Percentiles rank a stretch among this genome's conserved stretches.
phyloP scores from a whole-genome alignment of 345 rosid genomes.

The Eucalyptus leucophloia region DNA sequence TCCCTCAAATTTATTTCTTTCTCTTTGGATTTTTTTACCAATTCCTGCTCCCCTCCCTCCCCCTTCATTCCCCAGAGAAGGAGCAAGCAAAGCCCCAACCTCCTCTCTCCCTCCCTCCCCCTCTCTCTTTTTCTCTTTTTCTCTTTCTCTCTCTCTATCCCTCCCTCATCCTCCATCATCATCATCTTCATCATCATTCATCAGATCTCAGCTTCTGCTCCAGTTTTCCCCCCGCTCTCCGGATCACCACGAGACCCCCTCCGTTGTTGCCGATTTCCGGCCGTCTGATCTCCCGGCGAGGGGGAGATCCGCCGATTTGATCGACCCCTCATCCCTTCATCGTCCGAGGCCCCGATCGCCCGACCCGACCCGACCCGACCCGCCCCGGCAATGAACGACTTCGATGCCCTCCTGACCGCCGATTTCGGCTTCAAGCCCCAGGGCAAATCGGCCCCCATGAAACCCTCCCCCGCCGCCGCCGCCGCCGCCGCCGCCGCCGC shows the following conservation, averaged over 20 bases:
- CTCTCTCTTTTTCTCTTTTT: not conserved
- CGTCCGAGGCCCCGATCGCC: not conserved
- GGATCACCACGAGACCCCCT: not conserved
- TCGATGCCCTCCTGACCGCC: constrained; percentile 16
- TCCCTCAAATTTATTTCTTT: not conserved
- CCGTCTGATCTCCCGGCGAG: not conserved
- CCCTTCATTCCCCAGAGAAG: not conserved
- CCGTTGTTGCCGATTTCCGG: not conserved
- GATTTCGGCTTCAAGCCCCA: constrained; percentile 36
- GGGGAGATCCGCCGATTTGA: not conserved
- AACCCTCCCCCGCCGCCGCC: constrained; percentile 3
- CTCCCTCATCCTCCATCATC: not conserved
- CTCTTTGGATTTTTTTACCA: not conserved
- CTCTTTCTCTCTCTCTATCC: no score
- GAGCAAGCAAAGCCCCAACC: not conserved
- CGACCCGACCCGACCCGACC: not conserved
- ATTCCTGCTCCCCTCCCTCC: not conserved
- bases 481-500: not conserved
- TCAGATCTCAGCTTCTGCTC: not conserved
- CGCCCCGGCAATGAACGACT: constrained; percentile 23
- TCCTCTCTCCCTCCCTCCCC: not conserved
- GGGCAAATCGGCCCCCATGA: constrained; percentile 38
- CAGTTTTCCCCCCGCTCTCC: not conserved
- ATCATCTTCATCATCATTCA: not conserved
- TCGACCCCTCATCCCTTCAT: not conserved